Base-by-base conservation (phyloP, 306 rosid species). In the Astragalus membranaceus region DNA sequence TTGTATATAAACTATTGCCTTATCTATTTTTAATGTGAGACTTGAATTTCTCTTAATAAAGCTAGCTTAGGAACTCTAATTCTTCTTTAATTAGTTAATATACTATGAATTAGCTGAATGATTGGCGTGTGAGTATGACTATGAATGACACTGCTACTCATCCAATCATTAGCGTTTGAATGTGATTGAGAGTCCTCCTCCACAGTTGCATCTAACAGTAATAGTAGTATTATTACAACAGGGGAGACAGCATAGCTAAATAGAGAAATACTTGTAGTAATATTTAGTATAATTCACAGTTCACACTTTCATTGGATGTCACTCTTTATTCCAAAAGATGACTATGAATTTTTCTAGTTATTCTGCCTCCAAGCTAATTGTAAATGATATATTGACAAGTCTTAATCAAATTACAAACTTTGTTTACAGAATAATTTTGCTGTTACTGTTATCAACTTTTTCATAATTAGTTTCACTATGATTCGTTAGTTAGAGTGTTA, bases 101-200 rank as follows among this genome's bases (percentile, higher is more conserved):
- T 30, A 60, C 30, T 26, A 2, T 54, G n/a, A 26, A 62, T 61
- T 65, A 60, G 78, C 69, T 10, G 54, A 58, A 41, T 67, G 76
- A 76, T 63, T 80, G 65, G 32, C 10, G 15, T 23, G 26, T 23
- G 26, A 1, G 2, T 26, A 26, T 26, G 30, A 26, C 30, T 26
- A 26, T 26, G 73, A 52, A 52, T 73, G 73, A 30, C 61, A 55
- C 49, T 67, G 69, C 77, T 47, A 62, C 39, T 39, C 39, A 67
- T 73, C 61, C 78, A 81, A 72, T 85, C 78, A 77, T 78, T 54
- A 74, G 68, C 41, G 23, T 69, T 71, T 84, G 72, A 56, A 46
- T 75, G 56, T 82, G 74, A 55, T 72, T 72, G 23, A 78, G 64
- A 9, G 70, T 60, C 41, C 63, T 79, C 15, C 30, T 63, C 62